Evolutionary conservation across 2,329 filamentous ascomycete genomes (phyloP).

Genomic region (Diaporthe velutina): DNA sequence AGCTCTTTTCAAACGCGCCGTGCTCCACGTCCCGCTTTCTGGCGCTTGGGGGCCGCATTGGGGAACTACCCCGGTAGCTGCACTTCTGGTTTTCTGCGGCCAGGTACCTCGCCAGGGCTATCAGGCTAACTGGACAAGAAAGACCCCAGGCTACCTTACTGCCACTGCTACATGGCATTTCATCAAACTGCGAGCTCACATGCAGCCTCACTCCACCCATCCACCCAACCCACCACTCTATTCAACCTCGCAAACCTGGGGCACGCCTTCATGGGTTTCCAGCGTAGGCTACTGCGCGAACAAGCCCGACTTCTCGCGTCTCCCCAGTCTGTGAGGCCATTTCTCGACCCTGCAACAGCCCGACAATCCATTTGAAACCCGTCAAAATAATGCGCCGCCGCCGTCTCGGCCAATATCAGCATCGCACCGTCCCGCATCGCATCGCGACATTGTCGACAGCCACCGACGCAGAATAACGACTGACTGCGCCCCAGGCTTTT

Average conservation of each 20-base stretch:
- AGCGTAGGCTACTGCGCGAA: conserved; percentile 2
- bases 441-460: conserved; percentile 26
- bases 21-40: conserved; percentile 17
- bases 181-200: conserved; percentile 28
- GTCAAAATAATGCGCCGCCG: conserved; percentile 25
- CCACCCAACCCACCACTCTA: conserved; percentile 2
- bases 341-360: conserved; percentile 11
- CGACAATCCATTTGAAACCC: conserved; percentile 21
- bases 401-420: conserved; percentile 29
- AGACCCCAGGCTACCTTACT: no score
- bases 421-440: conserved; percentile 14
- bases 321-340: not conserved
- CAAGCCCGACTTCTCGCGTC: not conserved
- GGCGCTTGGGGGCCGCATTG: conserved; percentile 28
- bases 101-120: conserved; percentile 1
- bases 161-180: conserved; percentile 8
- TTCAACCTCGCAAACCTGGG: conserved; percentile 8
- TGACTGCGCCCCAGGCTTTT: conserved; percentile 14
- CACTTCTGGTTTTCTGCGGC: conserved; percentile 6
- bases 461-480: not conserved
- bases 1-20: conserved; percentile 19
- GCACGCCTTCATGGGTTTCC: conserved; percentile 21
- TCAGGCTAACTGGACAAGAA: no score
- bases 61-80: conserved; percentile 17
- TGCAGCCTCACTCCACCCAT: conserved; percentile 27